Base-by-base conservation (phyloP, 2,329 filamentous ascomycete species). In the Curvularia lunata region DNA sequence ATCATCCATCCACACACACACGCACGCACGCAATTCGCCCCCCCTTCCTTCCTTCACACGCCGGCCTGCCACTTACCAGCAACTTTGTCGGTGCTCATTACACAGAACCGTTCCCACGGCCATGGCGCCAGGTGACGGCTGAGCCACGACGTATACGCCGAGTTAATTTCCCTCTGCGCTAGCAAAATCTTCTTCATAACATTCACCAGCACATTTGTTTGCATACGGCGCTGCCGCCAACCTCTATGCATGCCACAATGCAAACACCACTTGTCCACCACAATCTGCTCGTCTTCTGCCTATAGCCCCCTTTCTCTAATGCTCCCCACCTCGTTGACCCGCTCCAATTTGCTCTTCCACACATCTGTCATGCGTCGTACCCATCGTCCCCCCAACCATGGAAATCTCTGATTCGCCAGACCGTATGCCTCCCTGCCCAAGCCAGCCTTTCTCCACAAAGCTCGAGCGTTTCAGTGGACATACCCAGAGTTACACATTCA, bases 21-120 rank as follows among this genome's bases (percentile, higher is more conserved):
- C n/a, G n/a, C n/a, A n/a, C n/a, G n/a, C 61, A 65, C 66, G 61
- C 61, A 72, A 65, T 68, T 66, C 65, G 51, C 30, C 27, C 27
- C 27, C 25, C 25, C 25, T 8, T 8, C 25, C 9, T 43, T 41
- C 50, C 38, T 41, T 53, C 30, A 19, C 54, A 45, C 28, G 37
- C 32, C 49, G 32, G 34, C 37, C 58, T 67, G 67, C 66, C 56
- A 60, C 41, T 6, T 7, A 41, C 52, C n/a, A 50, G 2, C 41
- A 52, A 56, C 50, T 55, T 55, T 48, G 52, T 61, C 63, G 43
- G 53, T 38, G 55, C 38, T 65, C 54, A 45, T 60, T 12, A 60
- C 54, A 51, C 53, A 54, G 54, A 61, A 48, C 52, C 53, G 50
- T 50, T 63, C 54, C 59, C 61, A 64, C 43, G 52, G 25, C 54